phyloP scores from a whole-genome alignment of 768 basidiomycete genomes.

The Pluteus cervinus region DNA sequence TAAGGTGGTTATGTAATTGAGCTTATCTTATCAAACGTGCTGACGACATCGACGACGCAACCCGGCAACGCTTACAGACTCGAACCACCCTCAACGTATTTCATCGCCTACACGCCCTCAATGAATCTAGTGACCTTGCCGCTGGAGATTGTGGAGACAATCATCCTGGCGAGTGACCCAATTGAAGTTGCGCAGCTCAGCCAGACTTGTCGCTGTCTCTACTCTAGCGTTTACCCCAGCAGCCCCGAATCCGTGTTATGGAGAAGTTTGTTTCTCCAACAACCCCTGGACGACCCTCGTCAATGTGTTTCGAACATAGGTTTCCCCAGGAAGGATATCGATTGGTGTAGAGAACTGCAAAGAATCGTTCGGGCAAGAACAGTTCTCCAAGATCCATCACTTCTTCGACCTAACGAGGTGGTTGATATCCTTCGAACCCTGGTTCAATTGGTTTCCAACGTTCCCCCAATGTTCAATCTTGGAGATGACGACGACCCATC shows the following conservation, averaged over 20 bases:
- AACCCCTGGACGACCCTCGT: constrained; percentile 61
- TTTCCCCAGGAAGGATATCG: constrained; percentile 23
- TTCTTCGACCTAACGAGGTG: constrained; percentile 23
- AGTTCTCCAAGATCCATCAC: constrained; percentile 28
- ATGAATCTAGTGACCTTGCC: constrained; percentile 38
- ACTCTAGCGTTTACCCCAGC: constrained; percentile 38
- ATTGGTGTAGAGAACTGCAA: constrained; percentile 54
- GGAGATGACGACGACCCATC: constrained; percentile 28
- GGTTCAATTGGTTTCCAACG: constrained; percentile 38
- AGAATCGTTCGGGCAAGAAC: constrained; percentile 48
- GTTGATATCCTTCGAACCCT: constrained; percentile 38
- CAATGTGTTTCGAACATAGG: constrained; percentile 34
- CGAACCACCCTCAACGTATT: too few species aligned
- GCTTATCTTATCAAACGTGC: too few species aligned
- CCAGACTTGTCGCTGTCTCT: constrained; percentile 40
- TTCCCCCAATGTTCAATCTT: constrained; percentile 27
- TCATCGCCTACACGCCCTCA: too few species aligned
- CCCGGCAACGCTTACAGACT: too few species aligned
- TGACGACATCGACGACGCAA: too few species aligned
- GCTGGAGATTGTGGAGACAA: constrained; percentile 52
- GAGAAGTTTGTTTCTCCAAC: constrained; percentile 58
- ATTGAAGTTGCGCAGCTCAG: constrained; percentile 48
- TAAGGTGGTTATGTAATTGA: too few species aligned
- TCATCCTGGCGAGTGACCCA: constrained; percentile 55
- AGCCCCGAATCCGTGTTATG: constrained; percentile 44